A percentile compares a stretch with the other conserved stretches of the same genome.
Conservation (phyloP, 1,284 basidiomycete species). For the Trametes polyzona region DNA sequence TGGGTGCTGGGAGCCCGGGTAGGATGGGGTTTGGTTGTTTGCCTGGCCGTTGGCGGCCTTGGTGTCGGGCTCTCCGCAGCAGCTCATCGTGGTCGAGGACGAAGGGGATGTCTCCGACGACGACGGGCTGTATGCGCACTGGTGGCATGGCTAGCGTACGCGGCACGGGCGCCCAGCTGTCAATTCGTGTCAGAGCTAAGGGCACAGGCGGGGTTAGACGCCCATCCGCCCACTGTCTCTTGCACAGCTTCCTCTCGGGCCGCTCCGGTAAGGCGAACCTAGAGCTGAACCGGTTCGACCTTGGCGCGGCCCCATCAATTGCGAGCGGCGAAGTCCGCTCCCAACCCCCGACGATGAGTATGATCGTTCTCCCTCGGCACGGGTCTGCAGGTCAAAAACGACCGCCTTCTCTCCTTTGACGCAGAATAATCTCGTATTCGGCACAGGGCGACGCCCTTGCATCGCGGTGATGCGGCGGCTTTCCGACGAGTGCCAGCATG, state of each 20-base stretch:
- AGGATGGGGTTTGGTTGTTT: constrained; percentile 29
- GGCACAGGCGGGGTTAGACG: neutral
- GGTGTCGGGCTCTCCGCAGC: constrained; percentile 53
- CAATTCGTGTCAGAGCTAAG: neutral
- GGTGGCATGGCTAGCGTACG: constrained; percentile 5
- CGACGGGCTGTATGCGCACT: constrained; percentile 1
- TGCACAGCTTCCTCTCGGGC: no score
- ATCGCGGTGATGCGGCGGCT: neutral
- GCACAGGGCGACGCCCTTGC: neutral
- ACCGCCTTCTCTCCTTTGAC: no score
- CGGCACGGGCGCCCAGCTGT: constrained; percentile 1
- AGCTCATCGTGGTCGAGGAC: constrained; percentile 48
- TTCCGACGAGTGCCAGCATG: neutral
- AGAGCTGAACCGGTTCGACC: neutral
- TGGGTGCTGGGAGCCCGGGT: constrained; percentile 17
- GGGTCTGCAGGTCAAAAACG: no score
- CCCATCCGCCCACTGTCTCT: no score
- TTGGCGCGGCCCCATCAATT: no score
- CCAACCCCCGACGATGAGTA: neutral
- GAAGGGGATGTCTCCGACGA: constrained; percentile 1
- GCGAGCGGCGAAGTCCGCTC: neutral
- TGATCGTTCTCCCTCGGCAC: no score
- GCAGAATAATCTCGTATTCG: no score
- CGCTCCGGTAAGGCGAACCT: no score
- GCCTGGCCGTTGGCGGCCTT: constrained; percentile 30